phyloP scores from a whole-genome alignment of 305 asterid species.

The Caryopteris hybrid region DNA sequence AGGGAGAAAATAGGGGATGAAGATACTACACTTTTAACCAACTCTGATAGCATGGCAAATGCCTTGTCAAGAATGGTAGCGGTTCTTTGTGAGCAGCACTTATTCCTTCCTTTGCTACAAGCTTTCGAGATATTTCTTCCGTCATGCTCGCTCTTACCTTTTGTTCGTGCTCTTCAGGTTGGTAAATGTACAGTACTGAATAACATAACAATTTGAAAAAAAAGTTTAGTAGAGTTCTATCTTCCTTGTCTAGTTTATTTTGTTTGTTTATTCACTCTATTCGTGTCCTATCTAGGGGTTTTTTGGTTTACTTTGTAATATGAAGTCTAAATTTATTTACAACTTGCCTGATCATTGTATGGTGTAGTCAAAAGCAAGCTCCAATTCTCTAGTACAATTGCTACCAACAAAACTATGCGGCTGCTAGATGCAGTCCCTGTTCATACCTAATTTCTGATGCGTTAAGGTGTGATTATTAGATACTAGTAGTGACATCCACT shows the following conservation, averaged over 20 bases:
- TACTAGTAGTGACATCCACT: not conserved
- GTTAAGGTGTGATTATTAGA: not conserved
- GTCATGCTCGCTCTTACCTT: slow-evolving; percentile 89
- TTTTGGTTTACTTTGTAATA: slow-evolving; percentile 5
- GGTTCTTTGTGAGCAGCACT: slow-evolving; percentile 86
- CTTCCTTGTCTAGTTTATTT: slow-evolving; percentile 1
- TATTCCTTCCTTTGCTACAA: slow-evolving; percentile 85
- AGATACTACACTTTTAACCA: slow-evolving; percentile 40
- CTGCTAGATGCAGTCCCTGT: slow-evolving; percentile 12
- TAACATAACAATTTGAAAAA: slow-evolving; percentile 7
- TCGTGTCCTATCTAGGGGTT: slow-evolving; percentile 10
- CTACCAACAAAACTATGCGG: slow-evolving; percentile 1
- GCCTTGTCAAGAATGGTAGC: slow-evolving; percentile 88
- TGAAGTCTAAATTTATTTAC: slow-evolving; percentile 12
- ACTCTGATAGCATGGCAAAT: slow-evolving; percentile 56
- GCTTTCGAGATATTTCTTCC: slow-evolving; percentile 99
- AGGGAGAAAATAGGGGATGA: slow-evolving; percentile 37
- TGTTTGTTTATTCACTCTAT: not conserved
- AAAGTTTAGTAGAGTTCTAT: slow-evolving; percentile 2
- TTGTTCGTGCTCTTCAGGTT: slow-evolving; percentile 97
- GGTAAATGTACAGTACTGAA: slow-evolving; percentile 18
- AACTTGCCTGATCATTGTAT: slow-evolving; percentile 3
- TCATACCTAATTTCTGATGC: slow-evolving; percentile 4
- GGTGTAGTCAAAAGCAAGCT: not conserved
- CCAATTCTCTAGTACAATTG: not conserved